Conservation (phyloP, 129 eudicot genomes). For the Flaveria robusta region DNA sequence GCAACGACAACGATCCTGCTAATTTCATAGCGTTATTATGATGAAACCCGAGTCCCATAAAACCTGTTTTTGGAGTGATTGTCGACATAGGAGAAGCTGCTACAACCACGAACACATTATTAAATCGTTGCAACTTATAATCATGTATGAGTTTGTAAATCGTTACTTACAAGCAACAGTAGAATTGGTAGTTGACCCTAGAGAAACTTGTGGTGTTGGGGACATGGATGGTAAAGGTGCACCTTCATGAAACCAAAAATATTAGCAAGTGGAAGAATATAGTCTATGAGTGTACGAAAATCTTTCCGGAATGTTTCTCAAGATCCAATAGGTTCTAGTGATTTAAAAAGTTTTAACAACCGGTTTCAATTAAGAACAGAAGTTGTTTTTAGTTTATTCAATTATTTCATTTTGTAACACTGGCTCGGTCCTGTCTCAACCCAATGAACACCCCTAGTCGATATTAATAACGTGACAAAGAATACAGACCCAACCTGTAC, state of each 20-base stretch:
- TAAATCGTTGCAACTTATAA: not conserved
- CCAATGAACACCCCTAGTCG: too few relatives aligned
- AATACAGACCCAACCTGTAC: slow-evolving; percentile 29
- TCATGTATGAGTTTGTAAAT: not conserved
- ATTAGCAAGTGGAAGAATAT: not conserved
- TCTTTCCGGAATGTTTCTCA: too few relatives aligned
- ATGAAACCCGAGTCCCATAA: slow-evolving; percentile 32
- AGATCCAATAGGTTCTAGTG: not conserved
- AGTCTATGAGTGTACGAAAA: too few relatives aligned
- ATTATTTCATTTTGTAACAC: too few relatives aligned
- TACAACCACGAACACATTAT: not conserved
- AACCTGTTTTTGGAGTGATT: slow-evolving; percentile 15
- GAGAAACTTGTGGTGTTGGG: slow-evolving; percentile 40
- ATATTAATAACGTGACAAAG: not conserved
- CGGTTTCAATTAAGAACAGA: too few relatives aligned
- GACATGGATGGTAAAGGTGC: slow-evolving; percentile 28
- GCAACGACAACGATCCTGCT: slow-evolving; percentile 7
- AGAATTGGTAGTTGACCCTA: slow-evolving; percentile 35
- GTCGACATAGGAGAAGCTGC: slow-evolving; percentile 35
- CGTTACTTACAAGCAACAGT: slow-evolving; percentile 37
- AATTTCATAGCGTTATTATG: slow-evolving; percentile 23
- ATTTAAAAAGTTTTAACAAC: not conserved
- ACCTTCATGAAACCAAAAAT: slow-evolving; percentile 19
- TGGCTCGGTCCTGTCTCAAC: too few relatives aligned
- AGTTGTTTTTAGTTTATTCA: too few relatives aligned